Conservation (phyloP, 164 flowering plant species). For the Hamamelis virginiana region DNA sequence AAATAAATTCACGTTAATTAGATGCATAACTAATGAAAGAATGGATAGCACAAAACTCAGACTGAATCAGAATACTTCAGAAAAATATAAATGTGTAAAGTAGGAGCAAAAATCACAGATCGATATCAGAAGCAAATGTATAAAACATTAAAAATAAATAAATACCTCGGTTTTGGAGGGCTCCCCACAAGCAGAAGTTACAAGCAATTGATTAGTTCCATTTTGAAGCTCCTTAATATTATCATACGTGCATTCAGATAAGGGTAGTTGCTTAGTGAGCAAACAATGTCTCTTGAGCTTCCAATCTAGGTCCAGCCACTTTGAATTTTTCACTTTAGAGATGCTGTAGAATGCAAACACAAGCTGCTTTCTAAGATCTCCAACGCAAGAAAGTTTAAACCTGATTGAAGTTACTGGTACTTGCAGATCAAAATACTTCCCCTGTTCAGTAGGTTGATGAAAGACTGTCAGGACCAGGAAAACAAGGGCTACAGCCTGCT, state of each 20-base stretch:
- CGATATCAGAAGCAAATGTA: not conserved
- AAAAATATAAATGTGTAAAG: not conserved
- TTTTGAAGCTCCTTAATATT: conserved; percentile 59
- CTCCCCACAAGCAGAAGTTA: conserved; percentile 22
- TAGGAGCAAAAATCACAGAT: not conserved
- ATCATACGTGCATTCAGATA: conserved; percentile 77
- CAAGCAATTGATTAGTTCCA: conserved; percentile 24
- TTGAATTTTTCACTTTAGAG: conserved; percentile 42
- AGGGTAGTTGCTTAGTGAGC: conserved; percentile 53
- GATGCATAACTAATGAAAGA: not conserved
- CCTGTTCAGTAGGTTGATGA: conserved; percentile 33
- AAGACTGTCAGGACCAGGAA: conserved; percentile 52
- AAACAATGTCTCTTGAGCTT: conserved; percentile 46
- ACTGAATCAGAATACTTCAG: not conserved
- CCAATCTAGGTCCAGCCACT: conserved; percentile 60
- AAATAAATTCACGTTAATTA: not conserved
- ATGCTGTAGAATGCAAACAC: conserved; percentile 63
- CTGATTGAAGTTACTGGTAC: conserved; percentile 79
- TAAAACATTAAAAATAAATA: no score
- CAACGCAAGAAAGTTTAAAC: conserved; percentile 49
- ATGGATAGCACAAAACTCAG: not conserved
- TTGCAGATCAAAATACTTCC: conserved; percentile 40
- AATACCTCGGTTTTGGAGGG: conserved; percentile 48
- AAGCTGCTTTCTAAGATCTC: conserved; percentile 47
- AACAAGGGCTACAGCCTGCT: conserved; percentile 60